Evolutionary conservation across 805 yeast species (phyloP), one percentile per base, ranked within the genome.

Genomic region (Pachysolen tannophilus): DNA sequence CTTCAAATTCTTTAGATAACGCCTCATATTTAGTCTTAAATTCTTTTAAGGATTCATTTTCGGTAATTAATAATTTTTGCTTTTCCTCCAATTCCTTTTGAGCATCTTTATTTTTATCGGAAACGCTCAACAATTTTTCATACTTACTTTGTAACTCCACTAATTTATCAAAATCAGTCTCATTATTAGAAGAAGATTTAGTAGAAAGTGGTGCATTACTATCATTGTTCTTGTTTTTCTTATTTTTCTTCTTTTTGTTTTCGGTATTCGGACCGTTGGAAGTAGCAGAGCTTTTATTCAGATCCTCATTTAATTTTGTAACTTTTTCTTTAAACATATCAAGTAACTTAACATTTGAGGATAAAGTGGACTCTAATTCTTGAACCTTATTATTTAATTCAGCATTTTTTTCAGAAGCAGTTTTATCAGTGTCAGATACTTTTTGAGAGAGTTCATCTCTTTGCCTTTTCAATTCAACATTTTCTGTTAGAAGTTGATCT

Each of bases 321-420:
- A 54, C 48, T 32, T 53, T 55, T 4, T 52, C 51, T 21, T 52
- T 47, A 32, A 49, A 53, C 25, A 48, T 32, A 21, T 44, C 46
- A 18, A 41, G 40, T 24, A 52, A 29, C 18, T 46, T 50, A 5
- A 42, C 35, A 11, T 44, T 32, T 0, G 58, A 48, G n/a, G 45
- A 46, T n/a, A 47, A 18, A 3, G 55, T 36, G 11, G 46, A 38
- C 32, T 48, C 44, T 17, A 50, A 31, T 10, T 43, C 46, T 2
- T 24, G 20, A 35, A 43, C 28, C 38, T n/a, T n/a, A n/a, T n/a
- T n/a, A n/a, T n/a, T n/a, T n/a, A n/a, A n/a, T n/a, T n/a, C n/a
- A n/a, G n/a, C n/a, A 40, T 29, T 24, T 24, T 16, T 10, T 23
- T 23, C 4, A 23, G 26, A 17, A 28, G 29, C 8, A 31, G 38